Evolutionary conservation across 768 basidiomycete species (phyloP).

Genomic region (Daedaleopsis nitida): DNA sequence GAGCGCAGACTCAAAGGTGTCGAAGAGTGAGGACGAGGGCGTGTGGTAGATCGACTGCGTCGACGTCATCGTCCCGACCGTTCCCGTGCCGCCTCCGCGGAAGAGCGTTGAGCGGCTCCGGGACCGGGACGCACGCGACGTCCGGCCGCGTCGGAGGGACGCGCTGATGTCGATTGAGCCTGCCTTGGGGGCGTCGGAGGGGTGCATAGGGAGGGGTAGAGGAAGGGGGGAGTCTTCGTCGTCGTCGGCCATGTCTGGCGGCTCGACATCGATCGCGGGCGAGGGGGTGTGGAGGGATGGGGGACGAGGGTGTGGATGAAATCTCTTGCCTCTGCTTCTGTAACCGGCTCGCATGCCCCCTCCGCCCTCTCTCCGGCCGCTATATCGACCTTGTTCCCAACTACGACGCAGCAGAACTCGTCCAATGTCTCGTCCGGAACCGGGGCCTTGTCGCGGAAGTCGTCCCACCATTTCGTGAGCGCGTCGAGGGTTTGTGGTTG

Average conservation of each 20-base stretch:
- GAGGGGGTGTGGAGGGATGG: conserved; percentile 22
- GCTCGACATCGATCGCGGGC: conserved; percentile 15
- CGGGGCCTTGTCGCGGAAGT: conserved; percentile 70
- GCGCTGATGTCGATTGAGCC: conserved; percentile 35
- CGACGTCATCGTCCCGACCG: conserved; percentile 59
- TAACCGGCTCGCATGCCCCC: conserved; percentile 32
- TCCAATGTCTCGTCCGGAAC: conserved; percentile 61
- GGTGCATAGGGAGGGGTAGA: conserved; percentile 24
- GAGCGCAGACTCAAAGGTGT: conserved; percentile 60
- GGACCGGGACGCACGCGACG: conserved; percentile 38
- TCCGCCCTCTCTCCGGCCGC: conserved; percentile 14
- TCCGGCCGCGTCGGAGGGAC: conserved; percentile 29
- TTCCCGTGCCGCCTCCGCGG: conserved; percentile 38
- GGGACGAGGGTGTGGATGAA: conserved; percentile 66
- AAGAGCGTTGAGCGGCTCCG: conserved; percentile 43
- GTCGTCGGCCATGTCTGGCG: background rate
- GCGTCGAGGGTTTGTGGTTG: conserved; percentile 58
- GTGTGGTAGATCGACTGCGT: conserved; percentile 72
- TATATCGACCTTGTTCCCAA: conserved; percentile 78
- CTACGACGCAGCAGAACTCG: conserved; percentile 70
- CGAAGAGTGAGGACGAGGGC: conserved; percentile 75
- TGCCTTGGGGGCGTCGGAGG: conserved; percentile 27
- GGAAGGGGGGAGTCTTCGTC: background rate
- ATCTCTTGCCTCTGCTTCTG: conserved; percentile 46
- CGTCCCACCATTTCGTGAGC: conserved; percentile 75